Evolutionary conservation across 331 rosid genomes (phyloP).

Genomic region (Telfairia occidentalis): DNA sequence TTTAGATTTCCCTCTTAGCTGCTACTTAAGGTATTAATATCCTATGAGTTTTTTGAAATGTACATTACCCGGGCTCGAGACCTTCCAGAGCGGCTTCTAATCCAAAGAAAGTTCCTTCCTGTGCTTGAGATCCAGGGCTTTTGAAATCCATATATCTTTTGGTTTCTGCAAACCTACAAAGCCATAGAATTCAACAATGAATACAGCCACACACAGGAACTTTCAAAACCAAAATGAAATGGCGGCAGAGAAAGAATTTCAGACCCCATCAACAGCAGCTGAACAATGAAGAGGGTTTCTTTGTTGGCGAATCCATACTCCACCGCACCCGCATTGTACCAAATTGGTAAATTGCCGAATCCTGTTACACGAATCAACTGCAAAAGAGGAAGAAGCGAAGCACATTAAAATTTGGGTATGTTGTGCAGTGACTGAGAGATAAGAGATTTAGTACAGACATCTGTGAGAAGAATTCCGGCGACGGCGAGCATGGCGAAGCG

Average conservation of each 20-base stretch:
- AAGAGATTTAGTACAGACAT: slow-evolving; percentile 41
- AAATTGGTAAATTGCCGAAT: slow-evolving; percentile 45
- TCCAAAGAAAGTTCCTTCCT: slow-evolving; percentile 68
- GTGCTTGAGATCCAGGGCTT: slow-evolving; percentile 90
- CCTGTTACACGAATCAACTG: slow-evolving; percentile 79
- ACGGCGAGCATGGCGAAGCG: slow-evolving; percentile 94
- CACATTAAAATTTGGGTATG: background rate
- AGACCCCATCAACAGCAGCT: slow-evolving; percentile 82
- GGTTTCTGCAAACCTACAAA: slow-evolving; percentile 66
- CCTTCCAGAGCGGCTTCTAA: slow-evolving; percentile 66
- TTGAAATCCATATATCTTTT: slow-evolving; percentile 83
- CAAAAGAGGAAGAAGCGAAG: background rate
- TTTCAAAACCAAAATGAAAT: background rate
- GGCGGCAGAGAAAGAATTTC: background rate
- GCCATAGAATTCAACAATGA: background rate
- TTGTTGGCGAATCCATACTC: slow-evolving; percentile 60
- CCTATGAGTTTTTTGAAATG: background rate
- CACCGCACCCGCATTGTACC: slow-evolving; percentile 82
- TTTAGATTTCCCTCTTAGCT: background rate
- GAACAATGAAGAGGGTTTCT: slow-evolving; percentile 59
- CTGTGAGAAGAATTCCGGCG: slow-evolving; percentile 77
- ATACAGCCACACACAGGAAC: background rate
- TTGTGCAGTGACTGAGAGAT: background rate
- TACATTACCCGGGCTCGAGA: slow-evolving; percentile 79
- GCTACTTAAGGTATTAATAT: too few relatives aligned